Evolutionary conservation across 441 rosid genomes (phyloP), one percentile per base, ranked within the genome.

Genomic region (Manihot esculenta): DNA sequence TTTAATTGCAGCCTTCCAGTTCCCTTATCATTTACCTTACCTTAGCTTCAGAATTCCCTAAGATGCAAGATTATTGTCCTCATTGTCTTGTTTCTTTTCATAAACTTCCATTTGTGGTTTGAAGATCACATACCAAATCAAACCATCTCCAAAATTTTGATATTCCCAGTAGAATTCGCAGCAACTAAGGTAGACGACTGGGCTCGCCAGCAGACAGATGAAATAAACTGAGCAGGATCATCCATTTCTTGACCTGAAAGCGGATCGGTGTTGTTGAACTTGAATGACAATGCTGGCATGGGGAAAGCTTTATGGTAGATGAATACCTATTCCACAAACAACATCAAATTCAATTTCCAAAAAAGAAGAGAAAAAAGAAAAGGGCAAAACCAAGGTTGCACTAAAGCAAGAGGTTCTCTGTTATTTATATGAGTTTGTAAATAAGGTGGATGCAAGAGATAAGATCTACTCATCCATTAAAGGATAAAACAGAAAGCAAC

Each of bases 291-390:
- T n/a, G 87, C 95, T 0, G 99, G 98, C 98, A 96, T 93, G 3
- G 99, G 97, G 72, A 96, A 96, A 64, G 99, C 97, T 81, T 91
- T 96, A 78, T 96, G 99, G 86, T 93, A 96, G 69, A 96, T 79
- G 70, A 84, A 88, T 55, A 93, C 99, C 99, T 96, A 76, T 58
- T 70, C 50, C 77, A 70, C 23, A 24, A 21, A 30, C 10, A 30
- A 33, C 2, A 35, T 44, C 48, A 26, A 24, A 60, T n/a, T n/a
- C n/a, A n/a, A n/a, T 33, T 33, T 33, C 5, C 6, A 3, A 33
- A 33, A 33, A 33, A 33, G 6, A 33, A 33, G 6, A 33, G 38
- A 7, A 33, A 33, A 33, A 7, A 33, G 6, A 33, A 7, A 7
- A 26, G n/a, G 2, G 44, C 57, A 17, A n/a, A n/a, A n/a, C n/a